These are phyloP conservation scores for Trichocomaceae sp. DNA, from an alignment of 2,329 filamentous ascomycete species.

Conservation along the genomic window DNA sequence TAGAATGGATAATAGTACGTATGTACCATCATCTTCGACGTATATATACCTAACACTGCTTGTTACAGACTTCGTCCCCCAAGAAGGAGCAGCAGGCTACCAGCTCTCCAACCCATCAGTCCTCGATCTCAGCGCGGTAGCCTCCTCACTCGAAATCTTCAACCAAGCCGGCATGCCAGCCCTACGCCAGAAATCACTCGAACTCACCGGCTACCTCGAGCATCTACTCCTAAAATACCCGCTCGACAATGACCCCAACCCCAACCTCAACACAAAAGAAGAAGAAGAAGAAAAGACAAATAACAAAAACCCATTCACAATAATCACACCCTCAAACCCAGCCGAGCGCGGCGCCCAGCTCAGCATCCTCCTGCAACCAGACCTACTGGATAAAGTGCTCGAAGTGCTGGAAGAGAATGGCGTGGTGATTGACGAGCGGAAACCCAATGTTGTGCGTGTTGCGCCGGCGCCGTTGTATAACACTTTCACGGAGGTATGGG, in stretches of 20 bases:
- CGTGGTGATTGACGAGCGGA: slow-evolving; percentile 74
- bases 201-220: slow-evolving; percentile 71
- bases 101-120: slow-evolving; percentile 80
- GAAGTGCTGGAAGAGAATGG: slow-evolving; percentile 59
- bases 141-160: slow-evolving; percentile 68
- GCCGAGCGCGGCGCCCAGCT: slow-evolving; percentile 69
- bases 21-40: not conserved
- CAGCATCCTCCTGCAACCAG: slow-evolving; percentile 62
- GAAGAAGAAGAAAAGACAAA: slow-evolving; percentile 20
- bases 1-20: slow-evolving; percentile 64
- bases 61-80: slow-evolving; percentile 58
- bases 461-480: slow-evolving; percentile 83
- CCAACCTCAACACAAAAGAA: slow-evolving; percentile 3
- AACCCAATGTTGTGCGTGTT: slow-evolving; percentile 76
- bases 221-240: slow-evolving; percentile 48
- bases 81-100: slow-evolving; percentile 70
- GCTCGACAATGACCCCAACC: slow-evolving; percentile 22
- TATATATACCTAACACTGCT: not conserved
- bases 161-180: slow-evolving; percentile 61
- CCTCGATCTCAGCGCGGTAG: slow-evolving; percentile 68
- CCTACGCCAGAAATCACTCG: slow-evolving; percentile 63
- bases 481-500: slow-evolving; percentile 64
- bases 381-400: slow-evolving; percentile 63
- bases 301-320: slow-evolving; percentile 40
- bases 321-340: slow-evolving; percentile 65